These are phyloP conservation scores for Tricholoma furcatifolium DNA, from an alignment of 768 basidiomycete species.

Conservation along the genomic window DNA sequence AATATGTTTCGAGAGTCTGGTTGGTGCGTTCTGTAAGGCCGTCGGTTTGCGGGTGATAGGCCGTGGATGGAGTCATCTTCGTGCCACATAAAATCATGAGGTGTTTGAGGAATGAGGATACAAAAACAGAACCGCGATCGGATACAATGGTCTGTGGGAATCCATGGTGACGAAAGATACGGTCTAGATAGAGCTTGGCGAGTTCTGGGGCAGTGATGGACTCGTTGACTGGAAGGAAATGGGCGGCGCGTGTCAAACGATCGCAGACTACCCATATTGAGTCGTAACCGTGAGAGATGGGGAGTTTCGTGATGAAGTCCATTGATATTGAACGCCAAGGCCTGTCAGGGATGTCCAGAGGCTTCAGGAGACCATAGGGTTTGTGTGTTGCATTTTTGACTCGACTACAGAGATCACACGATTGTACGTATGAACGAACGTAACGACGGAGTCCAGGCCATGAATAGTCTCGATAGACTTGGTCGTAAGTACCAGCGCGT, in stretches of 20 bases:
- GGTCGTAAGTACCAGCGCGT: slow-evolving; percentile 28
- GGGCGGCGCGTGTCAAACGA: slow-evolving; percentile 36
- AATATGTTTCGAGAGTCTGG: slow-evolving; percentile 29
- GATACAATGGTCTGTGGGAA: slow-evolving; percentile 31
- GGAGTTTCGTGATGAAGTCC: slow-evolving; percentile 43
- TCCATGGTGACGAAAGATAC: slow-evolving; percentile 34
- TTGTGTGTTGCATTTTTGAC: slow-evolving; percentile 32
- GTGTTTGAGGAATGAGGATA: slow-evolving; percentile 28
- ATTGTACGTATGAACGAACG: slow-evolving; percentile 22
- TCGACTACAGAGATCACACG: slow-evolving; percentile 34
- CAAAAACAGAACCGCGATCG: slow-evolving; percentile 30
- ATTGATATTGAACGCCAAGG: slow-evolving; percentile 38
- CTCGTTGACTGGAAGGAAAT: slow-evolving; percentile 39
- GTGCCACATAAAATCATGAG: slow-evolving; percentile 15
- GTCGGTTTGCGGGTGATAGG: slow-evolving; percentile 37
- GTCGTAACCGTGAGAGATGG: slow-evolving; percentile 31
- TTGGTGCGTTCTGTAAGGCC: slow-evolving; percentile 4
- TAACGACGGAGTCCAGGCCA: slow-evolving; percentile 34
- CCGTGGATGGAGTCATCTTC: slow-evolving; percentile 26
- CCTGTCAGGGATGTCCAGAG: slow-evolving; percentile 31
- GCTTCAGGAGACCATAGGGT: slow-evolving; percentile 34
- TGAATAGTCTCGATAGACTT: slow-evolving; percentile 34
- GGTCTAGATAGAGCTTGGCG: slow-evolving; percentile 32
- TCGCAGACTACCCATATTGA: no score
- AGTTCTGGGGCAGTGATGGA: slow-evolving; percentile 28